phyloP scores from a whole-genome alignment of 371 early-diverging fungal genomes.

The Mucor saturninus region DNA sequence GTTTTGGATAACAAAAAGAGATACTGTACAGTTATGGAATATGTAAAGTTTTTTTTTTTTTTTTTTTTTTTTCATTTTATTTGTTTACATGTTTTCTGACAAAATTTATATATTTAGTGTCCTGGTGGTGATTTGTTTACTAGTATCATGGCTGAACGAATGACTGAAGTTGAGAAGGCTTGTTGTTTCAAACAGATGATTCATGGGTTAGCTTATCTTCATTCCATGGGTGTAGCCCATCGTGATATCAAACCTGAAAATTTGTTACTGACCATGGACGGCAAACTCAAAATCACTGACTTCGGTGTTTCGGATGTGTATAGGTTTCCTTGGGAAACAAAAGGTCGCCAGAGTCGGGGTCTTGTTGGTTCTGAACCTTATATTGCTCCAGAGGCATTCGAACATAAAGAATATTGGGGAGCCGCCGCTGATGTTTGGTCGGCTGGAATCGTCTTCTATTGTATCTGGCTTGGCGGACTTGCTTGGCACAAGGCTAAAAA shows the following conservation, averaged over 20 bases:
- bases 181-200: slow-evolving; percentile 95
- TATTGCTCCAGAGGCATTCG: slow-evolving; percentile 88
- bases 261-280: slow-evolving; percentile 80
- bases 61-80: neutral
- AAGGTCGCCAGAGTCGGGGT: slow-evolving; percentile 74
- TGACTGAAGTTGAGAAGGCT: slow-evolving; percentile 76
- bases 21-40: slow-evolving; percentile 97
- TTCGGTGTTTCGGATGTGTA: slow-evolving; percentile 97
- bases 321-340: slow-evolving; percentile 79
- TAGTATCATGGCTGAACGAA: slow-evolving; percentile 73
- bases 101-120: slow-evolving; percentile 41
- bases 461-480: slow-evolving; percentile 56
- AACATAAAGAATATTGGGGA: slow-evolving; percentile 78
- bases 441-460: slow-evolving; percentile 83
- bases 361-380: slow-evolving; percentile 90
- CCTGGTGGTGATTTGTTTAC: slow-evolving; percentile 85
- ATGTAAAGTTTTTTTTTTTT: slow-evolving; percentile 21
- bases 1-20: slow-evolving; percentile 87
- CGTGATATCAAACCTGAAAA: slow-evolving; percentile 92
- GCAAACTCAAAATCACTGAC: slow-evolving; percentile 94
- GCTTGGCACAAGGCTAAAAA: slow-evolving; percentile 77
- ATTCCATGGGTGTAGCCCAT: slow-evolving; percentile 95
- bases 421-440: slow-evolving; percentile 84
- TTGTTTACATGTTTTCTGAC: slow-evolving; percentile 4
- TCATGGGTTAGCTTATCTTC: slow-evolving; percentile 86